phyloP scores from a whole-genome alignment of 1,139 yeast species.

The Torulaspora pretoriensis region DNA sequence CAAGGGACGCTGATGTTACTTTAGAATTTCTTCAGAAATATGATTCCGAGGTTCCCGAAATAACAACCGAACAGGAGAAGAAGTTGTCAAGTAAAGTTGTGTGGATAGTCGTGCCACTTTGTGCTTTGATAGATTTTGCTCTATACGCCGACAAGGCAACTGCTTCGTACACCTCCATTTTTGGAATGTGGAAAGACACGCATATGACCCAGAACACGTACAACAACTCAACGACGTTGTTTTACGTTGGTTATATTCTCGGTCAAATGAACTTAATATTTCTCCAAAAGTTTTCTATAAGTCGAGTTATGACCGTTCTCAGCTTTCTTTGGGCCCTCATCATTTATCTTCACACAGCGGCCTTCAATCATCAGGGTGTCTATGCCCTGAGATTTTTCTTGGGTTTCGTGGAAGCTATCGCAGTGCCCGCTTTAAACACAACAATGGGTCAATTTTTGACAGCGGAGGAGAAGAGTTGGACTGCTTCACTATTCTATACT shows the following conservation, averaged over 20 bases:
- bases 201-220: slow-evolving; percentile 46
- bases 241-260: slow-evolving; percentile 47
- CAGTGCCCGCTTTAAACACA: slow-evolving; percentile 47
- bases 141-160: slow-evolving; percentile 53
- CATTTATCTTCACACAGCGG: slow-evolving; percentile 18
- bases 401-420: slow-evolving; percentile 43
- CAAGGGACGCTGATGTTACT: slow-evolving; percentile 5
- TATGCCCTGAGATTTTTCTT: slow-evolving; percentile 30
- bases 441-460: slow-evolving; percentile 50
- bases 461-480: slow-evolving; percentile 45
- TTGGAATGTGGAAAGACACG: slow-evolving; percentile 45
- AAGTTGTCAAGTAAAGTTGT: background rate
- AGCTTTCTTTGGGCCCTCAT: slow-evolving; percentile 45
- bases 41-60: slow-evolving; percentile 2
- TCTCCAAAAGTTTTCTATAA: slow-evolving; percentile 38
- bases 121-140: slow-evolving; percentile 3
- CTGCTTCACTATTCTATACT: slow-evolving; percentile 45
- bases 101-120: background rate
- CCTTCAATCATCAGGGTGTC: slow-evolving; percentile 2
- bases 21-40: slow-evolving; percentile 1
- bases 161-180: slow-evolving; percentile 51
- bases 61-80: slow-evolving; percentile 1
- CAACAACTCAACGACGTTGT: slow-evolving; percentile 50
- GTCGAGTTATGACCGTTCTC: slow-evolving; percentile 24
- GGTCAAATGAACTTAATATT: slow-evolving; percentile 44